Evolutionary conservation across 352 stramenopile species (phyloP), one percentile per base, ranked within the genome.

Genomic region (Peronosclerospora sorghi): DNA sequence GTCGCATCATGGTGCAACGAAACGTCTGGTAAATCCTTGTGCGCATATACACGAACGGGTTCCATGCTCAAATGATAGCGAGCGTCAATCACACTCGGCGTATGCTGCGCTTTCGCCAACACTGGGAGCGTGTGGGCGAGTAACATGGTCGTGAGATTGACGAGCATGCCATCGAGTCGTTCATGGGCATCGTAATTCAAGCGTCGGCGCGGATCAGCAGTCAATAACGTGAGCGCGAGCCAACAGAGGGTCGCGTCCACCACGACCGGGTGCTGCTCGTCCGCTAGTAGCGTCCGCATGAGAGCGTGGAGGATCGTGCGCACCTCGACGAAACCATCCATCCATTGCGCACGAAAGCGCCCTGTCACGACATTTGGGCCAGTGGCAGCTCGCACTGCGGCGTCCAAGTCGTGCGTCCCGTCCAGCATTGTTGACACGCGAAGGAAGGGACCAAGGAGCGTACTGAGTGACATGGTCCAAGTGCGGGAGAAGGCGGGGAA

Each of bases 341-440:
- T 59, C 73, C 73, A 86, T 29, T 85, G 63, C 2, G 53, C 30
- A 32, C 68, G 63, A 18, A 85, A 42, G 6, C 57, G 50, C 10
- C 60, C 45, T 35, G 65, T 42, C 15, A 50, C 36, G 6, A 44
- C 39, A 35, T 7, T 26, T 3, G 56, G 50, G 4, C 56, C 47
- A 30, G 50, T 46, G 5, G 38, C 27, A 34, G 41, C 45, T 19
- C 54, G 45, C 13, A 69, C 50, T 21, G 52, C 67, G 6, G 68
- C 35, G 30, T 73, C 64, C n/a, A 80, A 62, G 23, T 72, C 61
- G 8, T 65, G 59, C 5, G 59, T 59, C 15, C 83, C 70, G 21
- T 86, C 64, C 0, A 70, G 64, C 54, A 88, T 75, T n/a, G 63
- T 83, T 12, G 70, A 79, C 34, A 62, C 71, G 10, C 76, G 65